A percentile compares a stretch with the other conserved stretches of the same genome.
Conservation (phyloP, 1,284 basidiomycete species). For the Sanghuangporus weigelae region DNA sequence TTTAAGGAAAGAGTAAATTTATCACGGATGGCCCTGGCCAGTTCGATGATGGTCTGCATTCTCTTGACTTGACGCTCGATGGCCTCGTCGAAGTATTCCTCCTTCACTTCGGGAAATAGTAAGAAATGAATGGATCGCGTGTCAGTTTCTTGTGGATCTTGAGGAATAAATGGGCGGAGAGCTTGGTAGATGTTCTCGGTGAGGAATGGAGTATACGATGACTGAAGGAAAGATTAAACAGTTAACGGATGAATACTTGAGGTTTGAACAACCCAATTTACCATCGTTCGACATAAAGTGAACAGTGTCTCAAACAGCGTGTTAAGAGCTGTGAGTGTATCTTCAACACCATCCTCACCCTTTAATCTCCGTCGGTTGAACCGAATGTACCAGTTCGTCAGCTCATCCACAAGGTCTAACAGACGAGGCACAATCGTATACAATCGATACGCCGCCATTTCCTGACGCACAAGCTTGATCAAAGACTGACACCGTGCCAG, state of each 20-base stretch:
- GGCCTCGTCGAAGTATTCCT: slow-evolving; percentile 94
- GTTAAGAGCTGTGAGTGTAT: slow-evolving; percentile 88
- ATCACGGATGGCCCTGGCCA: slow-evolving; percentile 88
- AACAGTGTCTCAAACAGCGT: slow-evolving; percentile 95
- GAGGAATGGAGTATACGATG: slow-evolving; percentile 97
- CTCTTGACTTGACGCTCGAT: slow-evolving; percentile 95
- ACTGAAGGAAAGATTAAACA: slow-evolving; percentile 41
- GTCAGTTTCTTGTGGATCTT: slow-evolving; percentile 62
- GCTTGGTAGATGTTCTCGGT: slow-evolving; percentile 97
- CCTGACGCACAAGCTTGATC: slow-evolving; percentile 86
- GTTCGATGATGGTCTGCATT: slow-evolving; percentile 93
- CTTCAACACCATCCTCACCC: slow-evolving; percentile 89
- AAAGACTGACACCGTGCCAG: slow-evolving; percentile 95
- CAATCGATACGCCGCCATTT: slow-evolving; percentile 98
- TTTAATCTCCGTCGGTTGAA: slow-evolving; percentile 97
- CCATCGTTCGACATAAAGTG: slow-evolving; percentile 93
- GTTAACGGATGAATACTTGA: slow-evolving; percentile 17
- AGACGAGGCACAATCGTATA: slow-evolving; percentile 97
- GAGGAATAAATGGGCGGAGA: slow-evolving; percentile 80
- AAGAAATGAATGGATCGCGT: slow-evolving; percentile 95
- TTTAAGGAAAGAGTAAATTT: slow-evolving; percentile 87
- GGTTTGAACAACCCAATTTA: slow-evolving; percentile 31
- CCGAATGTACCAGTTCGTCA: slow-evolving; percentile 99
- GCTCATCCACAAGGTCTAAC: slow-evolving; percentile 89
- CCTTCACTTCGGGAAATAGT: slow-evolving; percentile 88